Evolutionary conservation across 352 stramenopile genomes (phyloP).

Genomic region (Phytophthora citrophthora): DNA sequence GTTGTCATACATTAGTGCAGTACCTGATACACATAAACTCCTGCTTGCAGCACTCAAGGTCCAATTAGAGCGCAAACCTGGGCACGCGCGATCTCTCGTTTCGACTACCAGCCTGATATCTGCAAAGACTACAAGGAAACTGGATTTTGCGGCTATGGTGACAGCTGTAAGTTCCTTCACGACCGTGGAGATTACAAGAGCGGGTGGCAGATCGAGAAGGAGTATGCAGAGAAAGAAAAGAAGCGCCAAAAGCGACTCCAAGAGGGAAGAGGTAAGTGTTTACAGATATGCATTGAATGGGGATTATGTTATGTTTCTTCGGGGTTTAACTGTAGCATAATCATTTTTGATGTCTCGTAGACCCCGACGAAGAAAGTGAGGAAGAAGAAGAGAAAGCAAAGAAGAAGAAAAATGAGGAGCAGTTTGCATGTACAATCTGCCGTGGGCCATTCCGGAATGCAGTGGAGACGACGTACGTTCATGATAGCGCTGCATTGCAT

Average conservation of each 20-base stretch:
- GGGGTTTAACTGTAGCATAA: not conserved
- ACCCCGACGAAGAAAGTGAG: slow-evolving; percentile 63
- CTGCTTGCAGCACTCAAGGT: slow-evolving; percentile 85
- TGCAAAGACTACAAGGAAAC: slow-evolving; percentile 99
- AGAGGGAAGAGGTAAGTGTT: slow-evolving; percentile 46
- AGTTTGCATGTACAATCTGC: slow-evolving; percentile 98
- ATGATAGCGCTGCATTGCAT: not conserved
- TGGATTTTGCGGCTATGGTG: slow-evolving; percentile 98
- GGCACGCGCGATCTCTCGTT: slow-evolving; percentile 94
- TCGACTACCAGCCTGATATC: slow-evolving; percentile 98
- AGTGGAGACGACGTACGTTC: slow-evolving; percentile 89
- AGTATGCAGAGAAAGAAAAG: slow-evolving; percentile 95
- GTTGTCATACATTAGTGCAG: not conserved
- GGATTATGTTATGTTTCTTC: not conserved
- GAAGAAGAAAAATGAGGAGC: slow-evolving; percentile 70
- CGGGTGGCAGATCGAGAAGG: slow-evolving; percentile 97
- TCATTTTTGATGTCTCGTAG: slow-evolving; percentile 11
- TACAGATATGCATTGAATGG: not conserved
- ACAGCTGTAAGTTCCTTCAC: slow-evolving; percentile 98
- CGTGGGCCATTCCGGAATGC: slow-evolving; percentile 92
- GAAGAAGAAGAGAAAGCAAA: slow-evolving; percentile 70
- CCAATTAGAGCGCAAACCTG: slow-evolving; percentile 95
- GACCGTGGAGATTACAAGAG: slow-evolving; percentile 98
- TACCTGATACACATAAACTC: not conserved
- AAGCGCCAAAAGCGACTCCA: slow-evolving; percentile 82